Evolutionary conservation across 306 rosid species (phyloP).

Genomic region (Corylus avellana): DNA sequence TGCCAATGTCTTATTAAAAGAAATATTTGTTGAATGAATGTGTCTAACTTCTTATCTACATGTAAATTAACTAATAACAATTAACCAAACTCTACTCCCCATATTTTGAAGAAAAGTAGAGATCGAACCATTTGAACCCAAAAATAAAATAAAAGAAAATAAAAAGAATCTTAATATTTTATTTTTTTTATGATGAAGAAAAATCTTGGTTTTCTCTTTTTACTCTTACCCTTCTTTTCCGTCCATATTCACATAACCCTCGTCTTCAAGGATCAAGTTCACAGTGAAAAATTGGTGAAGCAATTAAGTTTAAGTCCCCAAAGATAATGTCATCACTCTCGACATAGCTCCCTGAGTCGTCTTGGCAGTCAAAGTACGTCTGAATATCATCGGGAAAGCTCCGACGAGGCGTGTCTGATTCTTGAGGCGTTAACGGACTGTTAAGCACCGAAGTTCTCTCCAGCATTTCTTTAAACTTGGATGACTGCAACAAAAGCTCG

Average conservation of each 20-base stretch:
- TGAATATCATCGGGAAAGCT: slow-evolving; percentile 86
- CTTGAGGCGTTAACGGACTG: slow-evolving; percentile 25
- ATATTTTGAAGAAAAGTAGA: background rate
- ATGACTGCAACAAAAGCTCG: slow-evolving; percentile 51
- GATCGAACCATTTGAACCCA: background rate
- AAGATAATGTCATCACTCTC: slow-evolving; percentile 73
- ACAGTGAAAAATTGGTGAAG: slow-evolving; percentile 60
- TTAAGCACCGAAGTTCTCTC: slow-evolving; percentile 40
- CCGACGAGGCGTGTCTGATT: slow-evolving; percentile 46
- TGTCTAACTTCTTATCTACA: slow-evolving; percentile 20
- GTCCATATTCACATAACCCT: slow-evolving; percentile 16
- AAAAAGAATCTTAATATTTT: background rate
- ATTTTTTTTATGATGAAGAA: background rate
- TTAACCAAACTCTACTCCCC: background rate
- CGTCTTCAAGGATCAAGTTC: slow-evolving; percentile 54
- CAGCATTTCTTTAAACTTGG: slow-evolving; percentile 67
- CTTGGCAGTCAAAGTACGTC: slow-evolving; percentile 70
- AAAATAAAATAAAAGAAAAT: too few relatives aligned
- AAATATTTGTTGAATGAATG: slow-evolving; percentile 16
- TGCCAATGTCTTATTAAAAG: background rate
- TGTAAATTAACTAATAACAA: slow-evolving; percentile 20
- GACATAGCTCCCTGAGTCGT: slow-evolving; percentile 41
- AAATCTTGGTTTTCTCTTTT: background rate
- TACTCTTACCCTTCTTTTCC: slow-evolving; percentile 6
- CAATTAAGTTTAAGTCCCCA: slow-evolving; percentile 53